Evolutionary conservation across 169 alveolate genomes (phyloP).

Genomic region (Plasmodium sp.): DNA sequence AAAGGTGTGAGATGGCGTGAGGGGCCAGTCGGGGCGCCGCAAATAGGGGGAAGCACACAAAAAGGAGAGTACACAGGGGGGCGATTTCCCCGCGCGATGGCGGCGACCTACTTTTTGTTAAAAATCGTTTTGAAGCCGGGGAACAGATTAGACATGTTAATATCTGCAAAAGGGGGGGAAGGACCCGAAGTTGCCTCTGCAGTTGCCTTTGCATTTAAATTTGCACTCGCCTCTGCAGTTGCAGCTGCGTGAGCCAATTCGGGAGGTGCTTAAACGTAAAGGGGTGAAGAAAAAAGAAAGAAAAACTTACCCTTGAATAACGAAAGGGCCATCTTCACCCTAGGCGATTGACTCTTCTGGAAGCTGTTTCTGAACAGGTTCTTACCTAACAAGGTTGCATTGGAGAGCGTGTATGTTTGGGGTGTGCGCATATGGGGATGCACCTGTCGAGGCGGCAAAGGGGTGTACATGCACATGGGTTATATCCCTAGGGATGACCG

Average conservation of each 20-base stretch:
- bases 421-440: background rate
- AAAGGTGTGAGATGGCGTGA: background rate
- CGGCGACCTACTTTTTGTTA: conserved; percentile 17
- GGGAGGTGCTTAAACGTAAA: background rate
- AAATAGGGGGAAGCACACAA: background rate
- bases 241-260: background rate
- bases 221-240: background rate
- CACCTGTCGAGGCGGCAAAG: background rate
- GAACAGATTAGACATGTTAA: conserved; percentile 9
- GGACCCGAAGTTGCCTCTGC: background rate
- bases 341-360: conserved; percentile 2
- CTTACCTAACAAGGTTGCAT: background rate
- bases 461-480: background rate
- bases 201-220: background rate
- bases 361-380: conserved; percentile 9
- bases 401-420: background rate
- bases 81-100: background rate
- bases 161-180: conserved; percentile 3
- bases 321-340: conserved; percentile 20
- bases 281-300: background rate
- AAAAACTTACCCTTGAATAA: conserved; percentile 25
- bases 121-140: conserved; percentile 70
- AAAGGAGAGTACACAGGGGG: background rate
- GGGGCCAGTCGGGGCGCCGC: background rate
- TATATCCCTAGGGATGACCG: background rate